phyloP scores from a whole-genome alignment of 768 basidiomycete genomes.

The Tricholoma terreum region DNA sequence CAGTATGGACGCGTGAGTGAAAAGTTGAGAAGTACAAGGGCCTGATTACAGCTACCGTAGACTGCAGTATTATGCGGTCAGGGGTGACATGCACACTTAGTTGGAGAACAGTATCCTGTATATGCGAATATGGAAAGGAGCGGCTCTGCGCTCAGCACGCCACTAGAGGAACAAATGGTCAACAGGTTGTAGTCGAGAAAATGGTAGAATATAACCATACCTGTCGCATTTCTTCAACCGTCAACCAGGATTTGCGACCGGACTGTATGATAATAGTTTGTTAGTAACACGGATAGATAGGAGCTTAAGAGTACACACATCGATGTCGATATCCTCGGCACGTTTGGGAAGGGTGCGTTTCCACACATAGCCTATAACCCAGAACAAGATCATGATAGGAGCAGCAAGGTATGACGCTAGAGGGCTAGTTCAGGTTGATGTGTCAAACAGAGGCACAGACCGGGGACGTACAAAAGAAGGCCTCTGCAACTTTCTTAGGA shows the following conservation, averaged over 20 bases:
- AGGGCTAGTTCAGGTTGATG: background rate
- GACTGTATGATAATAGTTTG: constrained; percentile 19
- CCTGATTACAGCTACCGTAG: background rate
- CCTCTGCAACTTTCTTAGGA: constrained; percentile 26
- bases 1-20: background rate
- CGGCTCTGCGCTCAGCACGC: constrained; percentile 36
- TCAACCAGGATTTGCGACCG: constrained; percentile 46
- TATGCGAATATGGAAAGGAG: constrained; percentile 34
- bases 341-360: constrained; percentile 38
- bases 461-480: constrained; percentile 36
- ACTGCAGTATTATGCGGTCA: background rate
- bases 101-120: constrained; percentile 42
- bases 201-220: constrained; percentile 16
- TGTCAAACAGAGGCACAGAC: background rate
- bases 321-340: constrained; percentile 39
- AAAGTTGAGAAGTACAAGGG: background rate
- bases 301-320: constrained; percentile 21
- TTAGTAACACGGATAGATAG: background rate
- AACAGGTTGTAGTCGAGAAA: background rate
- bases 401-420: constrained; percentile 38
- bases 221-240: constrained; percentile 42
- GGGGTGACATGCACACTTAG: constrained; percentile 13
- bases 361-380: constrained; percentile 35
- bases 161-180: constrained; percentile 21
- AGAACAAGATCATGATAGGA: constrained; percentile 40